Conservation (phyloP, 225 moss, liverwort and hornwort genomes). For the Bryoerythrophyllum caledonicum region DNA sequence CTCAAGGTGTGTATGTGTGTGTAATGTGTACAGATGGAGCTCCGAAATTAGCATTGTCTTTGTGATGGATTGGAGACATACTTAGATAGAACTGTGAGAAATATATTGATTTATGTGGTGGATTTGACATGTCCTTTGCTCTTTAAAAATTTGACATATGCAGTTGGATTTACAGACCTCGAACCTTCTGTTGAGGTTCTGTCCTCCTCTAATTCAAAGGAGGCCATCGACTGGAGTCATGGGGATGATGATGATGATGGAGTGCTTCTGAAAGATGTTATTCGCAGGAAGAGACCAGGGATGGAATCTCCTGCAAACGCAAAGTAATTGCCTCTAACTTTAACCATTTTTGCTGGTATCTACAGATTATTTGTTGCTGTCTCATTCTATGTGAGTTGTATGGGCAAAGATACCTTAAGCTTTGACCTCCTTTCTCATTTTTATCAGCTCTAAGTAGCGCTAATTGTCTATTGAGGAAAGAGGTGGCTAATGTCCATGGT, state of each 20-base stretch:
- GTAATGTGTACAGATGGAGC: too few species aligned
- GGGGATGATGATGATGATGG: conserved; percentile 11
- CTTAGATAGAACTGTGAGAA: too few species aligned
- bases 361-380: neutral
- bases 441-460: too few species aligned
- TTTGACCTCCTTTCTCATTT: too few species aligned
- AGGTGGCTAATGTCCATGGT: too few species aligned
- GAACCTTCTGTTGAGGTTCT: neutral
- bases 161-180: neutral
- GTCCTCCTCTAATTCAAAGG: conserved; percentile 9
- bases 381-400: neutral
- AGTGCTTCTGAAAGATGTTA: conserved; percentile 22
- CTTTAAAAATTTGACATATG: conserved; percentile 1
- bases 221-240: conserved; percentile 14
- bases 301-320: conserved; percentile 23
- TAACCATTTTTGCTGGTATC: neutral
- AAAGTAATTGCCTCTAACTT: conserved; percentile 10
- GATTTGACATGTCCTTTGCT: neutral
- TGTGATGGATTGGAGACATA: too few species aligned
- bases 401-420: too few species aligned
- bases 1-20: neutral
- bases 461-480: too few species aligned
- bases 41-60: too few species aligned
- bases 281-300: conserved; percentile 20
- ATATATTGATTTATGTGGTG: too few species aligned